phyloP scores from a whole-genome alignment of 768 basidiomycete genomes.

The Solioccasus polychromus region DNA sequence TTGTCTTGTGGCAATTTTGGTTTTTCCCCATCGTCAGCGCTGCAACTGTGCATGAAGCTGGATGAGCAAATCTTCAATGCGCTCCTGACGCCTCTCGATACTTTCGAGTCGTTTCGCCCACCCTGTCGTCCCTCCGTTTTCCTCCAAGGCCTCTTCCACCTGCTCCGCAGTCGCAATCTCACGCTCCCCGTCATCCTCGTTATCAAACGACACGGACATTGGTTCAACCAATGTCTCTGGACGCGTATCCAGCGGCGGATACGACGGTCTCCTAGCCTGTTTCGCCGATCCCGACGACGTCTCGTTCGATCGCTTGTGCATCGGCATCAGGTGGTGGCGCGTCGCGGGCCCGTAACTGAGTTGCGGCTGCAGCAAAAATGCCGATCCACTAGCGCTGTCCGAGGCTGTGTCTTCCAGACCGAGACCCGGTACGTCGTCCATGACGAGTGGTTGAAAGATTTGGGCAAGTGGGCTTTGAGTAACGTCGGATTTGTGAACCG shows the following conservation, averaged over 20 bases:
- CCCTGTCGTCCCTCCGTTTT: conserved; percentile 24
- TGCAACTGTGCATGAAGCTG: conserved; percentile 25
- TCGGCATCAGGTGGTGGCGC: conserved; percentile 38
- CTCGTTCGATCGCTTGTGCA: conserved; percentile 17
- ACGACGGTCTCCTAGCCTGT: conserved; percentile 5
- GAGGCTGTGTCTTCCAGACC: conserved; percentile 32
- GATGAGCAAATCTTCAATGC: conserved; percentile 47
- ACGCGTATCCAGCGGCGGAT: conserved; percentile 25
- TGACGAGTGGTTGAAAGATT: conserved; percentile 63
- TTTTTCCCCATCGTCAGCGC: background rate
- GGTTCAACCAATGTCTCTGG: conserved; percentile 14
- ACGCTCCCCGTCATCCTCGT: conserved; percentile 1
- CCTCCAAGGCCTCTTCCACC: conserved; percentile 26
- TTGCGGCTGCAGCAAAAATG: conserved; percentile 8
- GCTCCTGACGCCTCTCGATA: conserved; percentile 44
- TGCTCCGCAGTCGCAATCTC: conserved; percentile 25
- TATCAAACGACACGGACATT: conserved; percentile 30
- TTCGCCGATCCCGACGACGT: conserved; percentile 3
- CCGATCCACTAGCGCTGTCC: conserved; percentile 10
- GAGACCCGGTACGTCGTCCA: conserved; percentile 45
- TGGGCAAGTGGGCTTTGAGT: conserved; percentile 63
- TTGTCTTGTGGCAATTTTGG: too few species aligned
- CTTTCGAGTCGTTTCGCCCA: conserved; percentile 36
- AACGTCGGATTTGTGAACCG: conserved; percentile 19
- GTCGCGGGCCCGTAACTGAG: conserved; percentile 40